These are phyloP conservation scores for Acephala macrosclerotiorum DNA, from an alignment of 2,329 filamentous ascomycete species.

Conservation along the genomic window DNA sequence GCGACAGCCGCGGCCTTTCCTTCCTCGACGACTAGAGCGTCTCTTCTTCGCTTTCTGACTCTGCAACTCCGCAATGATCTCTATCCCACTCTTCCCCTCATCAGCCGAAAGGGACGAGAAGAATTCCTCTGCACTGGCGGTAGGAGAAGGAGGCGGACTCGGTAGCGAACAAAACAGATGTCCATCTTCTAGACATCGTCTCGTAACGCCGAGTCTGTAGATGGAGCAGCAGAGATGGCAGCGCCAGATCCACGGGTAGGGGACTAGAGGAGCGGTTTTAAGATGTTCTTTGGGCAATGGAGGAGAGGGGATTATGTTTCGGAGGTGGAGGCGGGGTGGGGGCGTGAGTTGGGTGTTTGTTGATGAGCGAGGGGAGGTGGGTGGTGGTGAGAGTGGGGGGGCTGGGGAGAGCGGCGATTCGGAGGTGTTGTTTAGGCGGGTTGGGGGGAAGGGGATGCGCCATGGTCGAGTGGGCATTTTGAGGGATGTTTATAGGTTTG, in stretches of 20 bases:
- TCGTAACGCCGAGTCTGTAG: slow-evolving; percentile 46
- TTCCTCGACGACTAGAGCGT: slow-evolving; percentile 3
- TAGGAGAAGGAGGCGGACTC: slow-evolving; percentile 15
- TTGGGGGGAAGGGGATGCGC: background rate
- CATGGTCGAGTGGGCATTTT: slow-evolving; percentile 7
- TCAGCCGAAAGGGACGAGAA: background rate
- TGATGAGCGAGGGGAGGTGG: background rate
- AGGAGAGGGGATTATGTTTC: slow-evolving; percentile 36
- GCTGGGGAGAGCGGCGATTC: slow-evolving; percentile 12
- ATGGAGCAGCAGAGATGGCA: slow-evolving; percentile 44
- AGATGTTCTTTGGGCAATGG: slow-evolving; percentile 36
- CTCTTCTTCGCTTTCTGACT: slow-evolving; percentile 4
- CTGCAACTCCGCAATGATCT: background rate
- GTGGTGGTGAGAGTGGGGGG: slow-evolving; percentile 3
- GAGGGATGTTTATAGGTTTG: too few relatives aligned
- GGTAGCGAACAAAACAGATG: slow-evolving; percentile 37
- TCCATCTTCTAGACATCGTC: slow-evolving; percentile 45
- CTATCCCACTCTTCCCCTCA: background rate
- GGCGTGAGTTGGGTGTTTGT: slow-evolving; percentile 19
- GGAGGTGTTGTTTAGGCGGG: slow-evolving; percentile 1
- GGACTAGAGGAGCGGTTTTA: slow-evolving; percentile 36
- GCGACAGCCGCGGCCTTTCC: slow-evolving; percentile 18
- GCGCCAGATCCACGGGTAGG: slow-evolving; percentile 46
- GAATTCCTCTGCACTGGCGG: slow-evolving; percentile 7
- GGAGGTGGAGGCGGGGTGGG: slow-evolving; percentile 30